Base-by-base conservation (phyloP, 2,329 filamentous ascomycete genomes). In the Aphanoascus verrucosus region DNA sequence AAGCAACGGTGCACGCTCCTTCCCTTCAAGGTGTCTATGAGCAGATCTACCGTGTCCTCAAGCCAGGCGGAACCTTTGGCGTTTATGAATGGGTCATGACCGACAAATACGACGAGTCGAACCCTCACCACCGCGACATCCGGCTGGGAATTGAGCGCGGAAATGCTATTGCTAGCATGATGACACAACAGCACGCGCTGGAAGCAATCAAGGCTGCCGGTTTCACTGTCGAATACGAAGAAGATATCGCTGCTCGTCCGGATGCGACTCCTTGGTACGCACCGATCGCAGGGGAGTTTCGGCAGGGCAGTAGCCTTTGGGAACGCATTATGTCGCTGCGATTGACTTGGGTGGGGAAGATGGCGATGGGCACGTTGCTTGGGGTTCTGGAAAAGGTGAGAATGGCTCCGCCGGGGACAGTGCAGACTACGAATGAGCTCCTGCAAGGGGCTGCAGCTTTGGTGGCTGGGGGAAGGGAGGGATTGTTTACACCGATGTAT, bases 1-100 rank as follows among this genome's bases (percentile, higher is more conserved):
- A 67, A 49, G 64, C 65, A 2, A 65, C 61, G 7, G 62, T 62
- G 48, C 61, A 65, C 46, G 62, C 64, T 2, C 62, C 63, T 11
- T 55, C 54, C 28, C 58, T 65, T n/a, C 34, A 48, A 40, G 55
- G 35, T 17, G 63, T 64, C 3, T 67, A 66, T 58, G 48, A 47
- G 3, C 55, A 64, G 40, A 60, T 65, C 11, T 58, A 37, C 42
- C 59, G 62, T n/a, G 65, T 67, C 1, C 55, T 67, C 23, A 66
- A 64, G 46, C 62, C 60, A 1, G 63, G 62, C 4, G 64, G 59
- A 5, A 20, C 52, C 8, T 62, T 65, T 53, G 64, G 60, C 3
- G 56, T 63, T 9, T 59, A 59, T 23, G 64, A 67, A 47, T 64
- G 64, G 64, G 60, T 66, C 41, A 59, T 66, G 56, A 67, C 63